Evolutionary conservation across 192 early-diverging fungal genomes (phyloP).

Genomic region (Coemansia sp.): DNA sequence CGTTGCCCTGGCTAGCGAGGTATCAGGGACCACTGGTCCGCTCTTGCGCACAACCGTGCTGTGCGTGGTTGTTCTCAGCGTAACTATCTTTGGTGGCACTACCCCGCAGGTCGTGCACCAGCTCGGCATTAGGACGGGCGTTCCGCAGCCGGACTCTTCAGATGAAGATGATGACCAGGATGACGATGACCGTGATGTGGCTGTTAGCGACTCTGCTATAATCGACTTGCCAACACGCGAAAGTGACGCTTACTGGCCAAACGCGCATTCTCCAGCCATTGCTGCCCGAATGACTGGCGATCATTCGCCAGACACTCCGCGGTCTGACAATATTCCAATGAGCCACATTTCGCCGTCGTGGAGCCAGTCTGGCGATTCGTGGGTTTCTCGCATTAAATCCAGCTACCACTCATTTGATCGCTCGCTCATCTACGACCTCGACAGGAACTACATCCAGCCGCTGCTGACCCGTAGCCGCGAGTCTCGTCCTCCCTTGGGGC

Average conservation of each 20-base stretch:
- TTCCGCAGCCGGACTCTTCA: conserved; percentile 51
- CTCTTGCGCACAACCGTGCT: conserved; percentile 88
- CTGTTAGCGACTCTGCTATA: conserved; percentile 7
- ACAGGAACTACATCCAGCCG: conserved; percentile 48
- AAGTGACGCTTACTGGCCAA: background rate
- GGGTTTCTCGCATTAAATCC: conserved; percentile 42
- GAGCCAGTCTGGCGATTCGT: conserved; percentile 38
- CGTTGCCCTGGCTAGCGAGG: conserved; percentile 87
- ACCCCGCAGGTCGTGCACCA: conserved; percentile 78
- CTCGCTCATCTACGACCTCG: conserved; percentile 47
- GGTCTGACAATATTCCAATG: conserved; percentile 14
- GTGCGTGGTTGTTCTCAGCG: conserved; percentile 88
- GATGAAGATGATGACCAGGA: conserved; percentile 43
- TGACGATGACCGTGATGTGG: background rate
- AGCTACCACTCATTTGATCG: conserved; percentile 50
- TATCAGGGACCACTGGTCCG: conserved; percentile 66
- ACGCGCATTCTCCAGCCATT: background rate
- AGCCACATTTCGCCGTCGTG: conserved; percentile 36
- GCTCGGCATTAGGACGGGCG: conserved; percentile 77
- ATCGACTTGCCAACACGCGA: conserved; percentile 3
- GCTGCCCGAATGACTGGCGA: background rate
- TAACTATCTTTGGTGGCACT: conserved; percentile 91
- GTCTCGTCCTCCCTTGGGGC: background rate
- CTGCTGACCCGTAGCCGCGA: conserved; percentile 22
- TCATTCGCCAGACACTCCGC: background rate